phyloP scores from a whole-genome alignment of 164 flowering plant species.

The Euptelea pleiosperma region DNA sequence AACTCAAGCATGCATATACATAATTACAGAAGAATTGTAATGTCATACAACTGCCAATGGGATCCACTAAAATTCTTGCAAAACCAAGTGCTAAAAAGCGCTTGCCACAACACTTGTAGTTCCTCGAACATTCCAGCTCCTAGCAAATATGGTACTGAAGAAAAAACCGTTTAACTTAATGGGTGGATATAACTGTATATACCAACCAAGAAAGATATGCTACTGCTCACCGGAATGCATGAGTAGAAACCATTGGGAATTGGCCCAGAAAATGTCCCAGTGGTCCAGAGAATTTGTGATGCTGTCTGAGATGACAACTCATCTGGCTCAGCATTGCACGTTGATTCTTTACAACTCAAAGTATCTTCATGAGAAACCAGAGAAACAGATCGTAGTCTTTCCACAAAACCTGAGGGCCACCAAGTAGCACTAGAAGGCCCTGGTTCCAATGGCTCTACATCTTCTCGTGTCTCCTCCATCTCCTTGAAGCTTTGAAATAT shows the following conservation, averaged over 20 bases:
- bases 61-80: too few species aligned
- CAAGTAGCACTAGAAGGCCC: slow-evolving; percentile 62
- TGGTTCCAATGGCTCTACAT: slow-evolving; percentile 57
- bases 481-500: slow-evolving; percentile 31
- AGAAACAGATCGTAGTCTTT: slow-evolving; percentile 68
- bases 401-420: slow-evolving; percentile 78
- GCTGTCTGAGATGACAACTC: slow-evolving; percentile 51
- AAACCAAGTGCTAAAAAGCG: too few species aligned
- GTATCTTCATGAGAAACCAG: slow-evolving; percentile 53
- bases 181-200: neutral
- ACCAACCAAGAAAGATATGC: slow-evolving; percentile 4
- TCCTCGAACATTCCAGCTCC: too few species aligned
- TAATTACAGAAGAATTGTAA: too few species aligned
- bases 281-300: slow-evolving; percentile 84
- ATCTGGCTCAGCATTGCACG: slow-evolving; percentile 38
- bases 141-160: neutral
- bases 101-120: too few species aligned
- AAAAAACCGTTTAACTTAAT: neutral
- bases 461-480: slow-evolving; percentile 84
- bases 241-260: slow-evolving; percentile 96
- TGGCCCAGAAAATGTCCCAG: slow-evolving; percentile 72
- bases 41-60: too few species aligned
- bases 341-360: slow-evolving; percentile 35
- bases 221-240: slow-evolving; percentile 67
- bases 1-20: too few species aligned